These are phyloP conservation scores for Coemansia sp. DNA, from an alignment of 192 early-diverging fungal species.

Conservation along the genomic window DNA sequence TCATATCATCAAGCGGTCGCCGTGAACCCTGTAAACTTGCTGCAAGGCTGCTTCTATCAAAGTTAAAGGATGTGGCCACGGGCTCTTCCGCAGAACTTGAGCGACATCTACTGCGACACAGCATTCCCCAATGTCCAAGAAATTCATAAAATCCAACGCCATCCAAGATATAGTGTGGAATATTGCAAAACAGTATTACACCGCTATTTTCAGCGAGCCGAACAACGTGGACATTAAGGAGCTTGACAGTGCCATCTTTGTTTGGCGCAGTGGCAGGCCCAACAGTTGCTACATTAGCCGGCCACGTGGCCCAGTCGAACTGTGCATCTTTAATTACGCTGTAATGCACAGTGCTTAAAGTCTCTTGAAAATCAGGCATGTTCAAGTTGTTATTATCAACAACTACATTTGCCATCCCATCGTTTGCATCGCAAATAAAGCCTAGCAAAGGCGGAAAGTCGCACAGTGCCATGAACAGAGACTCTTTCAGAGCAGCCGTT, in stretches of 20 bases:
- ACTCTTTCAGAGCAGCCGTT: constrained; percentile 6
- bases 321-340: neutral
- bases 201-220: constrained; percentile 3
- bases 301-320: constrained; percentile 28
- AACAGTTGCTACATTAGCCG: constrained; percentile 16
- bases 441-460: constrained; percentile 42
- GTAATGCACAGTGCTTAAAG: constrained; percentile 19
- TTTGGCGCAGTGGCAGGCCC: constrained; percentile 22
- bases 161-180: constrained; percentile 45
- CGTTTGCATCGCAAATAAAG: constrained; percentile 7
- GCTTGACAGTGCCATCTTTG: constrained; percentile 1
- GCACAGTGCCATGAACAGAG: constrained; percentile 26
- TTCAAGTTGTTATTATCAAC: constrained; percentile 33
- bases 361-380: constrained; percentile 39
- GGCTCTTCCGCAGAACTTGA: neutral
- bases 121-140: constrained; percentile 26
- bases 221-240: neutral
- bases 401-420: constrained; percentile 9
- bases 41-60: constrained; percentile 13
- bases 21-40: neutral
- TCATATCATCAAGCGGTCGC: constrained; percentile 3
- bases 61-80: constrained; percentile 1
- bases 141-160: constrained; percentile 47
- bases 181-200: constrained; percentile 26
- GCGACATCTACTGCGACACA: constrained; percentile 12